Evolutionary conservation across 164 flowering plant genomes (phyloP).

Genomic region (Paratinospora sagittata): DNA sequence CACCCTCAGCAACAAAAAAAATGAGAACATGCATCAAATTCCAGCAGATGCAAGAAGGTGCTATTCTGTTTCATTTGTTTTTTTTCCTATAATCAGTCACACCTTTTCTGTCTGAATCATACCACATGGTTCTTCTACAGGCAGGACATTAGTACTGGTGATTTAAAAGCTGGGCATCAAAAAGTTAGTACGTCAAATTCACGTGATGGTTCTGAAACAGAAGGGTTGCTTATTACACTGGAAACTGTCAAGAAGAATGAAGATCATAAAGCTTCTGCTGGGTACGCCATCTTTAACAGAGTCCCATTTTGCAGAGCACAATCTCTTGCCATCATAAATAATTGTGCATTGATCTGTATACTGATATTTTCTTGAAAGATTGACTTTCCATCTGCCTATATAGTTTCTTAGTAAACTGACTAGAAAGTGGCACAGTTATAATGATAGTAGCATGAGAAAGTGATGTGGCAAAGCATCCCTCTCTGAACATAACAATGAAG

Average conservation of each 20-base stretch:
- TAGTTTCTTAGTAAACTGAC: not conserved
- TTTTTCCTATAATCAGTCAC: slow-evolving; percentile 2
- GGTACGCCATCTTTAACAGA: slow-evolving; percentile 15
- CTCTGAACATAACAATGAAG: not conserved
- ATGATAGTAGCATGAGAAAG: not conserved
- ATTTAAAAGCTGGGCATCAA: slow-evolving; percentile 22
- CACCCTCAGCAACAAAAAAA: slow-evolving; percentile 17
- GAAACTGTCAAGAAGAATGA: slow-evolving; percentile 16
- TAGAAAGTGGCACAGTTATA: not conserved
- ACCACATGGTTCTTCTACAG: slow-evolving; percentile 17
- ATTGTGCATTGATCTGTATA: not conserved
- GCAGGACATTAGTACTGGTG: slow-evolving; percentile 18
- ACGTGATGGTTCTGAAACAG: slow-evolving; percentile 13
- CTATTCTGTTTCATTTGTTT: not conserved
- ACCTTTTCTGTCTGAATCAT: slow-evolving; percentile 1
- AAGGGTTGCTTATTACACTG: slow-evolving; percentile 15
- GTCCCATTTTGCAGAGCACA: not conserved
- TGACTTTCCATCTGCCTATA: not conserved
- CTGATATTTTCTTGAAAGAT: not conserved
- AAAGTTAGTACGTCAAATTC: slow-evolving; percentile 15
- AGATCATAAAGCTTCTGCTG: not conserved
- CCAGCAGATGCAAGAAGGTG: slow-evolving; percentile 29
- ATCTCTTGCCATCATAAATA: not conserved
- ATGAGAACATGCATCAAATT: slow-evolving; percentile 8
- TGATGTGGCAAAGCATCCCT: not conserved